Conservation (phyloP, 768 basidiomycete genomes). For the Panellus pusillus region DNA sequence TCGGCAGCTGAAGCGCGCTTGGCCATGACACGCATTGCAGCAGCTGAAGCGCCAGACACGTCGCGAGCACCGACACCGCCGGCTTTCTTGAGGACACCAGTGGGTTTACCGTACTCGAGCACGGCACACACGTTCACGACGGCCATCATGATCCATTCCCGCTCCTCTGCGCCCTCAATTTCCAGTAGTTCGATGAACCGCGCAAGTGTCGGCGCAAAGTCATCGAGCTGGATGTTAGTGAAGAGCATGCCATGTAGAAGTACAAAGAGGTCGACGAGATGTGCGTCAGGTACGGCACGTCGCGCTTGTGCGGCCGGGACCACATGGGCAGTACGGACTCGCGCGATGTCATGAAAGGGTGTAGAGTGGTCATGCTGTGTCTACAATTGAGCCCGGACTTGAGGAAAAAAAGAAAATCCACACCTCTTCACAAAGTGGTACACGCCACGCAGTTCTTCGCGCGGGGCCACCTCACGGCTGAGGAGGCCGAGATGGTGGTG, state of each 20-base stretch:
- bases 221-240: constrained; percentile 92
- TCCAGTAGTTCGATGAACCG: constrained; percentile 85
- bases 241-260: constrained; percentile 96
- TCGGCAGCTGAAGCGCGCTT: constrained; percentile 45
- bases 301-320: constrained; percentile 73
- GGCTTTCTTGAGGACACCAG: constrained; percentile 65
- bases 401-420: constrained; percentile 21
- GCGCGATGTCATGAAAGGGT: constrained; percentile 84
- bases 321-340: constrained; percentile 91
- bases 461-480: constrained; percentile 70
- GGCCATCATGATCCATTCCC: constrained; percentile 98
- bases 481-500: constrained; percentile 93
- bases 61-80: constrained; percentile 50
- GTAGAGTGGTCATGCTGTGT: constrained; percentile 85
- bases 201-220: constrained; percentile 78
- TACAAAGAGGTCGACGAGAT: constrained; percentile 78
- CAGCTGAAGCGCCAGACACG: constrained; percentile 31
- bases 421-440: constrained; percentile 97
- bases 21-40: constrained; percentile 49
- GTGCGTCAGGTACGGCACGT: constrained; percentile 74
- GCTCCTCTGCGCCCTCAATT: constrained; percentile 77
- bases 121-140: constrained; percentile 78
- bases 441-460: constrained; percentile 78
- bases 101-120: constrained; percentile 83
- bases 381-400: not conserved